Conservation (phyloP, 2,329 filamentous ascomycete species). For the Tolypocladium guangdongense region DNA sequence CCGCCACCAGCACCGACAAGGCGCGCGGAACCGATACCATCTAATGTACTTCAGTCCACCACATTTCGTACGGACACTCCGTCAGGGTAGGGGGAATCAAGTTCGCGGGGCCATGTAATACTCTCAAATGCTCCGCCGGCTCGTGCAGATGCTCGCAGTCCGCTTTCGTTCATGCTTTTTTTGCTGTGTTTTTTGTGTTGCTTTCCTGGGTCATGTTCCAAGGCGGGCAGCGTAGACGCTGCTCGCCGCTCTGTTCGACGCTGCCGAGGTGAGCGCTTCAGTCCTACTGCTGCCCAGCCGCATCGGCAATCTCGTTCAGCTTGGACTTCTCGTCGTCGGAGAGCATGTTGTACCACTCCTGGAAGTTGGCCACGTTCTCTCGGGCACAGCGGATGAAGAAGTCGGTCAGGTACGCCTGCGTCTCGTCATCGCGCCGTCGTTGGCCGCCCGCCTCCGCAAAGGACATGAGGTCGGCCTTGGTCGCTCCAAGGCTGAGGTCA, state of each 20-base stretch:
- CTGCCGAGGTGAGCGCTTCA: not conserved
- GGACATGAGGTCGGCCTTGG: constrained; percentile 70
- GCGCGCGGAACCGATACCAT: not conserved
- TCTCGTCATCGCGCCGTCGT: constrained; percentile 78
- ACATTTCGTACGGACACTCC: not conserved
- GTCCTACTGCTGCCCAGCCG: constrained; percentile 18
- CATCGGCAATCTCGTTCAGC: constrained; percentile 38
- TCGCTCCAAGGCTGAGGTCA: constrained; percentile 61
- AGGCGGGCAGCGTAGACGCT: not conserved
- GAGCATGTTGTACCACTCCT: constrained; percentile 44
- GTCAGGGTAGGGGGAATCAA: not conserved
- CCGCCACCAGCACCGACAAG: not conserved
- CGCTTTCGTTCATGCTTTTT: not conserved
- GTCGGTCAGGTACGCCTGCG: constrained; percentile 69
- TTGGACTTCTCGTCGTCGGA: constrained; percentile 46
- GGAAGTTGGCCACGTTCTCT: constrained; percentile 46
- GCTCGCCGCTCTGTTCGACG: not conserved
- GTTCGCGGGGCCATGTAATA: not conserved
- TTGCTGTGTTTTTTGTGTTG: not conserved
- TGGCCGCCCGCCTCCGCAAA: constrained; percentile 49
- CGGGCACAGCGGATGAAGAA: constrained; percentile 59
- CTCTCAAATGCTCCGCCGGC: not conserved
- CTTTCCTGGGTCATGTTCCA: not conserved
- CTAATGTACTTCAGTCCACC: not conserved
- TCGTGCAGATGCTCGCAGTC: not conserved